These are phyloP conservation scores for Pueraria montana DNA, from an alignment of 306 rosid genomes.

Conservation along the genomic window DNA sequence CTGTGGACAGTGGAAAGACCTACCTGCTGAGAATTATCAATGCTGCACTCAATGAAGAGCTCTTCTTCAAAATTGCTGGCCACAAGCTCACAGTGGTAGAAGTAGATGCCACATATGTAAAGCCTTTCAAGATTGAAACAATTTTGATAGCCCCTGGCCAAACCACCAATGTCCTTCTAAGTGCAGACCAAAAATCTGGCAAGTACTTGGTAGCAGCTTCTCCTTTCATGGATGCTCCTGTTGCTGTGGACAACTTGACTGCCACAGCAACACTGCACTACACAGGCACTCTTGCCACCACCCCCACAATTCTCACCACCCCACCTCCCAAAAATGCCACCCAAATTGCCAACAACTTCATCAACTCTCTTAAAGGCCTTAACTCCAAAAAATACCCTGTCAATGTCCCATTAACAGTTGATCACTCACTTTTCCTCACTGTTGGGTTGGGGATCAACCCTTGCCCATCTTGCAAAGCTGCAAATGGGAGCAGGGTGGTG, in stretches of 20 bases:
- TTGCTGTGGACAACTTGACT: constrained; percentile 74
- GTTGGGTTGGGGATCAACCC: constrained; percentile 75
- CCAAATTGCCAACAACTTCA: constrained; percentile 66
- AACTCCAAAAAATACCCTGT: constrained; percentile 81
- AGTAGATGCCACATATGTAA: constrained; percentile 85
- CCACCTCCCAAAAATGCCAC: constrained; percentile 86
- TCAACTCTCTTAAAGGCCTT: constrained; percentile 65
- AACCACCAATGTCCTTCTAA: constrained; percentile 81
- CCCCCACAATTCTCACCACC: constrained; percentile 61
- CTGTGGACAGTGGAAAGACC: constrained; percentile 71
- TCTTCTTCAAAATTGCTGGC: constrained; percentile 93
- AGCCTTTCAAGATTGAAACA: constrained; percentile 79
- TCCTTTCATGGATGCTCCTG: constrained; percentile 82
- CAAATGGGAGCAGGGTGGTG: constrained; percentile 82
- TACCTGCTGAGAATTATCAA: constrained; percentile 81
- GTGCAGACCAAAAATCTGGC: constrained; percentile 69
- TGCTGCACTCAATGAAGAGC: constrained; percentile 98
- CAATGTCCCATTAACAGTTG: constrained; percentile 65
- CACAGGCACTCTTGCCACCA: constrained; percentile 67
- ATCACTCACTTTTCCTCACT: constrained; percentile 75
- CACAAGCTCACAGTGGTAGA: constrained; percentile 81
- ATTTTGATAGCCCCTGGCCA: constrained; percentile 88
- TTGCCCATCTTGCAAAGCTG: constrained; percentile 75
- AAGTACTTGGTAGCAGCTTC: constrained; percentile 76
- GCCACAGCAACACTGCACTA: constrained; percentile 85